Evolutionary conservation across 2,329 filamentous ascomycete species (phyloP).

Genomic region (Kalaharituber pfeilii): DNA sequence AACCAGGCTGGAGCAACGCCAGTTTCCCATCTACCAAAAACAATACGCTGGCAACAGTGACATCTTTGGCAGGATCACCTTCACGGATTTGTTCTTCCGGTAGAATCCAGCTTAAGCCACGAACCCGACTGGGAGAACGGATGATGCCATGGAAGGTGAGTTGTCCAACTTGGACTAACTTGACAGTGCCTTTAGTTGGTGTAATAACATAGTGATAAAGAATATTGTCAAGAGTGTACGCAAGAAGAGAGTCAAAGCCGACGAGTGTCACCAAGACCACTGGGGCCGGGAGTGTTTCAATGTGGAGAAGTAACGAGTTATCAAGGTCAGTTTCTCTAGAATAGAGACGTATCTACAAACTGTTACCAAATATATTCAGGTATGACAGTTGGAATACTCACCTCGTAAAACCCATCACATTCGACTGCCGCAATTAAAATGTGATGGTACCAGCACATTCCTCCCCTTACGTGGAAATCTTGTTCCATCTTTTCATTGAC

Average conservation of each 20-base stretch:
- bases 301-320: conserved; percentile 53
- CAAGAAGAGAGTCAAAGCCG: conserved; percentile 82
- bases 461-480: conserved; percentile 79
- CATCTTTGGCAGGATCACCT: conserved; percentile 89
- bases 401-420: conserved; percentile 59
- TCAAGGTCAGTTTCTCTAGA: conserved; percentile 71
- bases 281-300: conserved; percentile 61
- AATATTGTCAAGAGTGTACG: conserved; percentile 93
- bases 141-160: conserved; percentile 97
- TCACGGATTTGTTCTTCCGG: conserved; percentile 63
- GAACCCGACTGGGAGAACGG: conserved; percentile 74
- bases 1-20: conserved; percentile 72
- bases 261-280: conserved; percentile 81
- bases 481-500: conserved; percentile 64
- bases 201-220: conserved; percentile 86
- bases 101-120: conserved; percentile 87
- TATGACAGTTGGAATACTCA: conserved; percentile 27
- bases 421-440: conserved; percentile 90
- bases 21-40: conserved; percentile 97
- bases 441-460: conserved; percentile 98
- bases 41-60: conserved; percentile 77
- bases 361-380: not conserved
- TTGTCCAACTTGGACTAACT: conserved; percentile 83
- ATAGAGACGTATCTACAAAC: conserved; percentile 59
- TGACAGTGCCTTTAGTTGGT: conserved; percentile 48